Percentiles rank a stretch among this genome's conserved stretches.
Conservation (phyloP, 441 rosid species). For the Macaranga tanarius region DNA sequence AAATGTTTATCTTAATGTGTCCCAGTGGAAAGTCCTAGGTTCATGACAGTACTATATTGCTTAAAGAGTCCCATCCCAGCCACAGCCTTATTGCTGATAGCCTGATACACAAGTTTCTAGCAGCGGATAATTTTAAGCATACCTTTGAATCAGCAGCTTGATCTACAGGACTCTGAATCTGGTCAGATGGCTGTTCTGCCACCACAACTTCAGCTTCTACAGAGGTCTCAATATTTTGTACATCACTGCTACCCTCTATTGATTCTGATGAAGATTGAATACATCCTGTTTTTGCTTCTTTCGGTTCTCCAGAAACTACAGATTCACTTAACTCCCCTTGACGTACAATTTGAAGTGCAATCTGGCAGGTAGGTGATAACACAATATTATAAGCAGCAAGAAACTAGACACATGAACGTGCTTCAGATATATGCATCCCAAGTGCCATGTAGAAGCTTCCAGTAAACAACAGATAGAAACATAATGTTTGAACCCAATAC, state of each 20-base stretch:
- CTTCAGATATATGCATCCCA: slow-evolving; percentile 5
- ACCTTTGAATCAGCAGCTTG: slow-evolving; percentile 40
- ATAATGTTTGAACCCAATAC: background rate
- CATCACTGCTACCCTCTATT: slow-evolving; percentile 30
- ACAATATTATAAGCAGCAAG: slow-evolving; percentile 9
- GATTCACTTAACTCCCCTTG: slow-evolving; percentile 53
- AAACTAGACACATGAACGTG: background rate
- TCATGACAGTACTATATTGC: background rate
- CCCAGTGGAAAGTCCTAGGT: background rate
- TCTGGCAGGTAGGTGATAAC: slow-evolving; percentile 41
- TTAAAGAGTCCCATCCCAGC: background rate
- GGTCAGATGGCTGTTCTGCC: slow-evolving; percentile 21
- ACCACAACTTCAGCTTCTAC: slow-evolving; percentile 24
- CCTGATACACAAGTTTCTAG: background rate
- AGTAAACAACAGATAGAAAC: background rate
- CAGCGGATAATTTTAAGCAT: slow-evolving; percentile 5
- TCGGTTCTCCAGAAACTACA: slow-evolving; percentile 33
- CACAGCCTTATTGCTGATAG: background rate
- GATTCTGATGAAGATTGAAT: slow-evolving; percentile 35
- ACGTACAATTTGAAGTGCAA: slow-evolving; percentile 88
- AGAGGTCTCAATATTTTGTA: slow-evolving; percentile 25
- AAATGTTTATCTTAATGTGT: background rate
- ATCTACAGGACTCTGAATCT: slow-evolving; percentile 22
- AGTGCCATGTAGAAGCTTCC: background rate
- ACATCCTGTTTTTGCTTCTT: slow-evolving; percentile 31